Conservation (phyloP, 805 yeast genomes). For the Candida ortonii region DNA sequence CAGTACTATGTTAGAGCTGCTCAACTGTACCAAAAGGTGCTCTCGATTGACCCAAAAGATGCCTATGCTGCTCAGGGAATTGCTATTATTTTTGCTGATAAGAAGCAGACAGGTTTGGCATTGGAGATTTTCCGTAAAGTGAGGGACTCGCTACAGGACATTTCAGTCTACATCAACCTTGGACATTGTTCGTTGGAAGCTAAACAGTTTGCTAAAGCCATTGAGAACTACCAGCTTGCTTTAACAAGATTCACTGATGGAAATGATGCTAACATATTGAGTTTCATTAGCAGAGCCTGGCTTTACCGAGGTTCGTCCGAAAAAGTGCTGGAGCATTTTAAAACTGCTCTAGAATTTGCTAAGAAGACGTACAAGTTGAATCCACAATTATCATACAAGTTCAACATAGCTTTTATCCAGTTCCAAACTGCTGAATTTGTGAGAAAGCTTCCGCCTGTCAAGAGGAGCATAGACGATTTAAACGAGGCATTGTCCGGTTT, state of each 20-base stretch:
- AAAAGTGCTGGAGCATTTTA: conserved; percentile 56
- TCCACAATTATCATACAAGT: conserved; percentile 50
- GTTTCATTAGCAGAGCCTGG: conserved; percentile 88
- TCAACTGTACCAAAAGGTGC: conserved; percentile 84
- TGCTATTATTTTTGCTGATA: conserved; percentile 89
- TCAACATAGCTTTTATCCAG: conserved; percentile 79
- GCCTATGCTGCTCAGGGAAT: conserved; percentile 98
- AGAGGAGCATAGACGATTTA: conserved; percentile 63
- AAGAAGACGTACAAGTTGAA: conserved; percentile 49
- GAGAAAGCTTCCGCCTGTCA: conserved; percentile 55
- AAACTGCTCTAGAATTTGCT: conserved; percentile 61
- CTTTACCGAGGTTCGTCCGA: conserved; percentile 70
- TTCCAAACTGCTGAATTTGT: conserved; percentile 85
- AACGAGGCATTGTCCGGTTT: conserved; percentile 54
- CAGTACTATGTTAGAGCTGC: conserved; percentile 86
- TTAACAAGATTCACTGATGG: conserved; percentile 59
- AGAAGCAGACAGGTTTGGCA: conserved; percentile 69
- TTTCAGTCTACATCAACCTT: conserved; percentile 76
- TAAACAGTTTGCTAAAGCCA: conserved; percentile 78
- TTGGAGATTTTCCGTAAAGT: conserved; percentile 83
- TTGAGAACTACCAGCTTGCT: conserved; percentile 85
- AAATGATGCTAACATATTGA: conserved; percentile 62
- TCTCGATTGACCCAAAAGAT: conserved; percentile 77
- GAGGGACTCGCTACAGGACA: conserved; percentile 84
- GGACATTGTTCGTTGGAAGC: conserved; percentile 86